phyloP scores from a whole-genome alignment of 1,284 basidiomycete genomes.

The Cryptococcus maquisensis region DNA sequence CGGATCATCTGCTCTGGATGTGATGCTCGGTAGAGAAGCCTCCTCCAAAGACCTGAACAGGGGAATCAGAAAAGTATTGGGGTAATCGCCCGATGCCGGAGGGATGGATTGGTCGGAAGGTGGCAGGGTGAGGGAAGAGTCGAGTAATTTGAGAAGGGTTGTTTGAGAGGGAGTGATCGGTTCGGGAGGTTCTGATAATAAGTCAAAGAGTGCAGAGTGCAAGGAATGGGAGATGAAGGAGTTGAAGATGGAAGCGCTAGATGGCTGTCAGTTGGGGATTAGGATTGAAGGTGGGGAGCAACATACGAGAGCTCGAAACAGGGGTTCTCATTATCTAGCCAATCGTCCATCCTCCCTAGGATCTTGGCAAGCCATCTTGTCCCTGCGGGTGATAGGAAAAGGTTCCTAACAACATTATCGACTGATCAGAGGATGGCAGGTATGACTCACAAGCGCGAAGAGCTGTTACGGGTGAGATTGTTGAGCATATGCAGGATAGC shows the following conservation, averaged over 20 bases:
- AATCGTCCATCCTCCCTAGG: constrained; percentile 56
- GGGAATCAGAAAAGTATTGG: constrained; percentile 20
- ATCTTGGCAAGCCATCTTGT: constrained; percentile 50
- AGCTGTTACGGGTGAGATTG: constrained; percentile 63
- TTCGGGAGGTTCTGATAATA: constrained; percentile 52
- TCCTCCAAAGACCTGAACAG: constrained; percentile 19
- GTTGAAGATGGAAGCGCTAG: constrained; percentile 51
- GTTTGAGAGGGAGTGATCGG: constrained; percentile 77
- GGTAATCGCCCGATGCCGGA: not conserved
- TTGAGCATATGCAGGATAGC: constrained; percentile 66
- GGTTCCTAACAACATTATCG: constrained; percentile 5
- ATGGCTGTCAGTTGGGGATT: not conserved
- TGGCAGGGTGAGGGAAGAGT: constrained; percentile 60
- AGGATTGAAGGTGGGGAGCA: constrained; percentile 13
- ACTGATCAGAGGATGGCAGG: not conserved
- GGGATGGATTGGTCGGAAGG: not conserved
- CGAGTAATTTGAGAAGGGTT: constrained; percentile 75
- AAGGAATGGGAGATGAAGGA: constrained; percentile 47
- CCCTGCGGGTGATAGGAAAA: constrained; percentile 17
- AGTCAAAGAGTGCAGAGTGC: constrained; percentile 43
- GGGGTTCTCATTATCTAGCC: constrained; percentile 62
- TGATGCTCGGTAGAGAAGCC: constrained; percentile 28
- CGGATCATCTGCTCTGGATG: constrained; percentile 34
- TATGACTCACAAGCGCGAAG: constrained; percentile 57
- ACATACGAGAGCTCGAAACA: constrained; percentile 70